phyloP scores from a whole-genome alignment of 2,329 filamentous ascomycete species.

The Talaromyces sp. region DNA sequence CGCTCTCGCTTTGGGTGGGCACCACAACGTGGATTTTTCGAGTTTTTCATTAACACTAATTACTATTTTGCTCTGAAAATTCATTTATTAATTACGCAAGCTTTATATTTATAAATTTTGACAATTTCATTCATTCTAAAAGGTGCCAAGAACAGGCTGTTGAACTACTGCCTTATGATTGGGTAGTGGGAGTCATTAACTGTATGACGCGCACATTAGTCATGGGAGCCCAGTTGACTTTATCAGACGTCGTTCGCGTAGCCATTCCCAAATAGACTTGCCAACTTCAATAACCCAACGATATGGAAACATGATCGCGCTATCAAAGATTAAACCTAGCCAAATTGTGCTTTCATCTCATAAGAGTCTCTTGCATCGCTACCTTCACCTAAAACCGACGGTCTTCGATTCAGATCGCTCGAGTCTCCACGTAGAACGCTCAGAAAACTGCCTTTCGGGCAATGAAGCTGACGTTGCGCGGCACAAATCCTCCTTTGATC shows the following conservation, averaged over 20 bases:
- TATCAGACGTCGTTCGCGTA: not conserved
- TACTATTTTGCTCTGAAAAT: too few species aligned
- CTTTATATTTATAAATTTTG: too few species aligned
- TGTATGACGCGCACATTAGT: not conserved
- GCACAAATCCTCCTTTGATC: slow-evolving; percentile 23
- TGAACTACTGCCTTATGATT: too few species aligned
- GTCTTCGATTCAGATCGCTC: not conserved
- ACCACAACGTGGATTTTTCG: too few species aligned
- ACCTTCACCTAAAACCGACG: not conserved
- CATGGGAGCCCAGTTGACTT: not conserved
- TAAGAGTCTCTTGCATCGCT: not conserved
- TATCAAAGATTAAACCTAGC: not conserved
- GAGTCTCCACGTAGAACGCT: slow-evolving; percentile 15
- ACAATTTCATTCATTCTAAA: too few species aligned
- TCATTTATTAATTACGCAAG: not conserved
- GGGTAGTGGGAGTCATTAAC: not conserved
- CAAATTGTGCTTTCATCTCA: not conserved
- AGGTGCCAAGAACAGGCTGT: too few species aligned
- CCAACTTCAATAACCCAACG: not conserved
- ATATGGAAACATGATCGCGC: not conserved
- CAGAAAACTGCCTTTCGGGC: slow-evolving; percentile 20
- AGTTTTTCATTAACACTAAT: too few species aligned
- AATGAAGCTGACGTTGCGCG: slow-evolving; percentile 22
- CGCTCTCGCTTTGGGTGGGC: too few species aligned
- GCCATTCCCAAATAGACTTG: not conserved